Evolutionary conservation across 2,329 filamentous ascomycete genomes (phyloP), one percentile per base, ranked within the genome.

Genomic region (Pseudogymnoascus destructans): DNA sequence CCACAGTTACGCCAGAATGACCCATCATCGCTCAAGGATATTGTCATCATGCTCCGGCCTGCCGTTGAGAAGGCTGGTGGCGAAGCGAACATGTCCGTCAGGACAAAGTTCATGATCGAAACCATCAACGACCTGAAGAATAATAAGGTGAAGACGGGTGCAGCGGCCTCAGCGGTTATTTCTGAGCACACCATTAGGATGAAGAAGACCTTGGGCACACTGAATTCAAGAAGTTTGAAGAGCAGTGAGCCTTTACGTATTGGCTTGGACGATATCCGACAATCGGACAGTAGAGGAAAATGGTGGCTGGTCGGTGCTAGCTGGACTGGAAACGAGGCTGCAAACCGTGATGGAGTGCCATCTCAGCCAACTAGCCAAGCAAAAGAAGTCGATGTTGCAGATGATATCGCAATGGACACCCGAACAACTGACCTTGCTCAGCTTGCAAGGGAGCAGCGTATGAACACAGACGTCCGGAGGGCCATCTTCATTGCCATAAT

Each of bases 281-380:
- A 91, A 61, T 85, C 86, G 0, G 87, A 92, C 38, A 92, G 87
- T 68, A 87, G 85, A 68, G 93, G 93, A 0, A 96, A 95, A 74
- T 98, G 93, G 93, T 98, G 93, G 93, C 81, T 97, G 17, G 88
- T 97, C 4, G 93, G 93, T 57, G 92, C 93, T n/a, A 95, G 90
- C 70, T 96, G 92, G 81, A 74, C 78, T 3, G 80, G 79, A 69
- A 65, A 66, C 54, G 38, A 33, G 3, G 55, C 61, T 1, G 59
- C 64, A 30, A 60, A 65, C 5, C 58, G 42, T 11, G 52, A 75
- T 23, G 72, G 66, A 17, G 59, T 63, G 60, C 60, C 63, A 58
- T 58, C 40, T 9, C 69, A 70, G 15, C 68, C 74, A 1, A 66
- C 65, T 3, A 68, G 65, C 55, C 63, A 64, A 33, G 61, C 60